Percentiles rank a stretch among this genome's conserved stretches.
These are phyloP conservation scores for Hyaloraphidium curvatum DNA, from an alignment of 192 early-diverging fungal species.

Conservation along the genomic window DNA sequence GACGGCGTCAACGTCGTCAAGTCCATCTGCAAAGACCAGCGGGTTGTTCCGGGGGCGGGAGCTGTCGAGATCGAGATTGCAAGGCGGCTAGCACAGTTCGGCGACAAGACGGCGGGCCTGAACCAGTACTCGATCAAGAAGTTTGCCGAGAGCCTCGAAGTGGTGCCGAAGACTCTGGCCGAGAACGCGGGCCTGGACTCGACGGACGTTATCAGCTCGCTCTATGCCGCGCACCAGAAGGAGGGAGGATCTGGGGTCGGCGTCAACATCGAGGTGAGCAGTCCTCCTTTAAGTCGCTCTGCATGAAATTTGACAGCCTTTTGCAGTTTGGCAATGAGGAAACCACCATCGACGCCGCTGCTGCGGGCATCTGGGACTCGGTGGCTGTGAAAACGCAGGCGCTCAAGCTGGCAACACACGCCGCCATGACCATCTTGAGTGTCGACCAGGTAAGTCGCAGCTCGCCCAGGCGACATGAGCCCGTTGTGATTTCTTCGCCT, in stretches of 20 bases:
- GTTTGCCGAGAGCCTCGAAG: constrained; percentile 85
- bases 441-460: constrained; percentile 61
- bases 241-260: constrained; percentile 40
- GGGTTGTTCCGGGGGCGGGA: constrained; percentile 80
- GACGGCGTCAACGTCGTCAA: constrained; percentile 96
- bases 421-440: constrained; percentile 80
- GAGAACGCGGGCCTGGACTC: constrained; percentile 87
- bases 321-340: constrained; percentile 26
- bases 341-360: constrained; percentile 53
- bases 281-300: constrained; percentile 12
- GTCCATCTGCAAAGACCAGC: constrained; percentile 64
- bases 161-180: constrained; percentile 80
- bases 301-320: neutral
- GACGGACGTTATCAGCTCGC: constrained; percentile 74
- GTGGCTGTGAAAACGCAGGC: constrained; percentile 72
- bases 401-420: constrained; percentile 73
- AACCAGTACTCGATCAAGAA: constrained; percentile 93
- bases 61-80: constrained; percentile 86
- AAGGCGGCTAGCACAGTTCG: constrained; percentile 51
- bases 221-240: constrained; percentile 83
- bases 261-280: constrained; percentile 60
- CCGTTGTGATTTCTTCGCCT: neutral
- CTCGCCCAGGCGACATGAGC: neutral
- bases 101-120: constrained; percentile 78
- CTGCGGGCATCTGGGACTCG: constrained; percentile 57